Evolutionary conservation across 1,139 yeast genomes (phyloP), one percentile per base, ranked within the genome.

Genomic region (Blastobotrys apis): DNA sequence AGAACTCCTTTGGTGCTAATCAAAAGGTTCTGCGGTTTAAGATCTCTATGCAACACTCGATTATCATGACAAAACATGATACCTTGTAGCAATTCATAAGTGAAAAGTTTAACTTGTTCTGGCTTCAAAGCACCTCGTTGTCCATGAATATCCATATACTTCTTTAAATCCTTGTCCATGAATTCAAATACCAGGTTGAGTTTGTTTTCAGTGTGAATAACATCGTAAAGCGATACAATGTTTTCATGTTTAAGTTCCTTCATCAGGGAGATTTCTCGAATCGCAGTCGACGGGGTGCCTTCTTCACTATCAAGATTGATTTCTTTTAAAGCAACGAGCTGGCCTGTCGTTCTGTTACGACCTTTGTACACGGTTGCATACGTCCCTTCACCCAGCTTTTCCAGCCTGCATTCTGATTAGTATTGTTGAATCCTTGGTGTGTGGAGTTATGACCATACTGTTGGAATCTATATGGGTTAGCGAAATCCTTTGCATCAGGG

Each of bases 291-390:
- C 2, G 98, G 98, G 0, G 97, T 92, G 10, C 98, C 98, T 66
- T 92, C 99, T 60, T 90, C 97, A 17, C 94, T 83, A 62, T 92
- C 99, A 52, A 92, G 73, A 56, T 83, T 87, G 65, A 92, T 94
- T 65, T 92, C 98, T 63, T 92, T 92, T 57, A 92, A 71, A 0
- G 98, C 98, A 20, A 92, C 98, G 43, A 87, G 74, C 26, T 92
- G 88, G 4, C 97, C 97, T 0, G 96, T 84, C 47, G 87, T 78
- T 44, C 94, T 78, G 65, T 92, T 92, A 49, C 96, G 75, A 9
- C 97, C 98, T 60, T 90, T 92, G 69, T 92, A 92, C 22, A 92
- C 98, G 5, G 97, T 92, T 46, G 98, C 98, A 71, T 92, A 92
- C 1, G 98, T 92, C 48, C 98, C 98, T 66, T 90, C 97, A 34